These are phyloP conservation scores for Sordariomycetes sp. DNA, from an alignment of 2,329 filamentous ascomycete species.

Conservation along the genomic window DNA sequence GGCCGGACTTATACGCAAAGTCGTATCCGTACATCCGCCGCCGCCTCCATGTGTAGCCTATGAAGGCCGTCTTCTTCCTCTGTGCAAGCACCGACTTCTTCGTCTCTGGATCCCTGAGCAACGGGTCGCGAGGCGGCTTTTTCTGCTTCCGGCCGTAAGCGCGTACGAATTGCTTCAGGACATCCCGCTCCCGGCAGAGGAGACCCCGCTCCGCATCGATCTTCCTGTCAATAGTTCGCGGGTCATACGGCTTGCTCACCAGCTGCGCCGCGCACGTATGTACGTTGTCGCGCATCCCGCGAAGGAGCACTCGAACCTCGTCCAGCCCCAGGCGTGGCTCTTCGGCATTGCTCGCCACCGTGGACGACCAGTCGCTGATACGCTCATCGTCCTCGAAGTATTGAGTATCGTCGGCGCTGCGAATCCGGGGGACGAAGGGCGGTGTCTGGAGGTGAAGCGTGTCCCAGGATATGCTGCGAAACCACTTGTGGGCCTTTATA, in stretches of 20 bases:
- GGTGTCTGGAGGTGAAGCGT: constrained; percentile 59
- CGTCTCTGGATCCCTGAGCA: constrained; percentile 63
- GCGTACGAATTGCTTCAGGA: constrained; percentile 38
- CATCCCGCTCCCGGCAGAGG: constrained; percentile 23
- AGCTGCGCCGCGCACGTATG: constrained; percentile 33
- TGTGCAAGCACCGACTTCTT: constrained; percentile 63
- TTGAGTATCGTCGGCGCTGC: constrained; percentile 60
- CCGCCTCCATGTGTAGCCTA: constrained; percentile 75
- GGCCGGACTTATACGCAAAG: constrained; percentile 2
- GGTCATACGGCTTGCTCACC: constrained; percentile 36
- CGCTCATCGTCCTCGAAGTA: constrained; percentile 83
- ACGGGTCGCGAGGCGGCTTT: constrained; percentile 73
- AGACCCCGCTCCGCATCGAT: constrained; percentile 28
- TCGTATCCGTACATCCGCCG: constrained; percentile 9
- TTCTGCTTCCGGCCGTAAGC: constrained; percentile 52
- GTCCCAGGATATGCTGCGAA: constrained; percentile 69
- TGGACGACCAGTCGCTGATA: constrained; percentile 48
- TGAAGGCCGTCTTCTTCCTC: constrained; percentile 72
- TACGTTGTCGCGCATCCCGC: constrained; percentile 25
- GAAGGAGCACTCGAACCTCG: constrained; percentile 14
- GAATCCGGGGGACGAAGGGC: constrained; percentile 70
- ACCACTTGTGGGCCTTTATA: constrained; percentile 84
- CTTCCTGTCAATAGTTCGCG: constrained; percentile 35
- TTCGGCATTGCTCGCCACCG: constrained; percentile 3
- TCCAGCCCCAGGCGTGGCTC: background rate